These are phyloP conservation scores for Stagonosporopsis vannaccii DNA, from an alignment of 2,329 filamentous ascomycete genomes.

Conservation along the genomic window DNA sequence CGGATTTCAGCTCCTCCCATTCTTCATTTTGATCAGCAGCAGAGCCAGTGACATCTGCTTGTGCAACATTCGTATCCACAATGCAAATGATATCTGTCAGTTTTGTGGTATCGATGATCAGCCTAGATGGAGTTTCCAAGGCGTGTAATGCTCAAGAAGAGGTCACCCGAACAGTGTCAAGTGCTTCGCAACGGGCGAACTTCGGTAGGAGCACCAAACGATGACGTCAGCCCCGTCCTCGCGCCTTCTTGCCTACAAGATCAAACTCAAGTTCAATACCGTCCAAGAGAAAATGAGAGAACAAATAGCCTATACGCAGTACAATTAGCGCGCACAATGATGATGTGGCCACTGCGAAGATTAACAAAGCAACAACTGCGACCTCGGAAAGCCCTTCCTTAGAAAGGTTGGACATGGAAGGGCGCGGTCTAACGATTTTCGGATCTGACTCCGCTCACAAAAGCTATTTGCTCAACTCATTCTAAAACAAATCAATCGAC, in stretches of 20 bases:
- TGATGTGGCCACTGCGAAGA: not conserved
- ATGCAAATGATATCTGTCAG: too few species aligned
- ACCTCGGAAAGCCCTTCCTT: not conserved
- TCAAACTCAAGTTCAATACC: too few species aligned
- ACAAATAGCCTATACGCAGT: too few species aligned
- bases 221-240: too few species aligned
- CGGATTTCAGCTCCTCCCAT: not conserved
- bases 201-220: too few species aligned
- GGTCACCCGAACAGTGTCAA: too few species aligned
- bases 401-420: not conserved
- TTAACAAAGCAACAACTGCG: not conserved
- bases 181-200: too few species aligned
- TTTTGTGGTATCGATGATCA: too few species aligned
- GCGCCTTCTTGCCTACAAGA: too few species aligned
- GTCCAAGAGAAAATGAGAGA: too few species aligned
- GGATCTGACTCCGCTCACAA: not conserved
- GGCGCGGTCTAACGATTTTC: conserved; percentile 11
- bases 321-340: not conserved
- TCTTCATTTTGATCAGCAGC: not conserved
- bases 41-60: not conserved
- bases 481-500: not conserved
- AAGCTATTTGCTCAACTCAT: not conserved
- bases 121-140: too few species aligned
- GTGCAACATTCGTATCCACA: not conserved
- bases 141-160: too few species aligned